These are phyloP conservation scores for Erysimum cheiranthoides DNA, from an alignment of 345 rosid genomes.

Conservation along the genomic window DNA sequence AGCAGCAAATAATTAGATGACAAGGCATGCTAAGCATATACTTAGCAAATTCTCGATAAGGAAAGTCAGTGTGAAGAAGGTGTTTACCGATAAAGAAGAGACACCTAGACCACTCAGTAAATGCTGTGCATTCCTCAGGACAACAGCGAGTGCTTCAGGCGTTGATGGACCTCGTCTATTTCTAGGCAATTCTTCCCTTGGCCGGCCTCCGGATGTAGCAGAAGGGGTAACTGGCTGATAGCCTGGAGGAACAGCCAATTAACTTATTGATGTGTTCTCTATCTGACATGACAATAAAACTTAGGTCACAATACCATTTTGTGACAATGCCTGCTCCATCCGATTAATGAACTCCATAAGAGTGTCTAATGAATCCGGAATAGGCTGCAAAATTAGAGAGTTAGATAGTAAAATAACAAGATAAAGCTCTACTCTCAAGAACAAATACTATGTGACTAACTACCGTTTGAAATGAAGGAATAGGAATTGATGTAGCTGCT, in stretches of 20 bases:
- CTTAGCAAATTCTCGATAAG: neutral
- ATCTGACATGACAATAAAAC: conserved; percentile 19
- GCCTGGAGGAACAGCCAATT: conserved; percentile 54
- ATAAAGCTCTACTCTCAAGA: conserved; percentile 12
- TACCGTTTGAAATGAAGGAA: conserved; percentile 77
- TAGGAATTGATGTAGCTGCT: conserved; percentile 57
- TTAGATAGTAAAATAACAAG: conserved; percentile 2
- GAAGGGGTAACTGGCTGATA: conserved; percentile 56
- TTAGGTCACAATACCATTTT: conserved; percentile 57
- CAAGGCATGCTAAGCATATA: conserved; percentile 11
- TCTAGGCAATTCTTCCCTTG: conserved; percentile 58
- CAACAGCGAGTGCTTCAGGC: conserved; percentile 66
- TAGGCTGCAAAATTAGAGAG: conserved; percentile 63
- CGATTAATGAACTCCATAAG: conserved; percentile 71
- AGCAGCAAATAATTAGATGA: conserved; percentile 54
- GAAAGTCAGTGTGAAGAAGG: conserved; percentile 19
- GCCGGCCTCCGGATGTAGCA: conserved; percentile 45
- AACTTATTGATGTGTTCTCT: conserved; percentile 12
- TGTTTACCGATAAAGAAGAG: conserved; percentile 71
- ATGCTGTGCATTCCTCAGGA: conserved; percentile 66
- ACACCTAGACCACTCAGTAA: conserved; percentile 65
- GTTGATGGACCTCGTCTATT: conserved; percentile 62
- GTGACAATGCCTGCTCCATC: conserved; percentile 75
- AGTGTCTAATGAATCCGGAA: conserved; percentile 82
- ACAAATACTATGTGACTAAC: conserved; percentile 6